Evolutionary conservation across 2,329 filamentous ascomycete species (phyloP).

Genomic region (Neurospora sp.): DNA sequence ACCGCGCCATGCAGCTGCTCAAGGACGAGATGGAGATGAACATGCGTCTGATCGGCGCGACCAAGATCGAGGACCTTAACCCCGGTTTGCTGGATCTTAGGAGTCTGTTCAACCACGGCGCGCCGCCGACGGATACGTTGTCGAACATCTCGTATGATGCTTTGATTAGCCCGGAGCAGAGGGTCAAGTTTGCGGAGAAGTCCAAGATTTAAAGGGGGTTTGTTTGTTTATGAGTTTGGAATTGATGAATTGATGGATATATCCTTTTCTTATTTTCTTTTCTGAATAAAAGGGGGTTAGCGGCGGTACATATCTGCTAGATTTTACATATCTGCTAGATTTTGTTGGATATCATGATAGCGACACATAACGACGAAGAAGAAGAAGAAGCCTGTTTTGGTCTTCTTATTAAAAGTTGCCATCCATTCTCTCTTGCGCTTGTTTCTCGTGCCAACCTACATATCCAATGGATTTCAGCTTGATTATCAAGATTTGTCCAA

Average conservation of each 20-base stretch:
- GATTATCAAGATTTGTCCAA: background rate
- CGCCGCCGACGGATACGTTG: slow-evolving; percentile 39
- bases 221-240: background rate
- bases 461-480: background rate
- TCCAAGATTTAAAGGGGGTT: slow-evolving; percentile 36
- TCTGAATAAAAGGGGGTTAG: background rate
- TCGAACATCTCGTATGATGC: slow-evolving; percentile 43
- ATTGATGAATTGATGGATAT: background rate
- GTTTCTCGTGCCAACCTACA: background rate
- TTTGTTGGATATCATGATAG: background rate
- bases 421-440: background rate
- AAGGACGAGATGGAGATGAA: slow-evolving; percentile 99
- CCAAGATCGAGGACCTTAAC: slow-evolving; percentile 65
- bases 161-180: slow-evolving; percentile 41
- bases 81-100: slow-evolving; percentile 71
- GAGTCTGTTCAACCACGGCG: slow-evolving; percentile 49
- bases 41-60: slow-evolving; percentile 85
- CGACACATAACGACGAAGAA: background rate
- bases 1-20: slow-evolving; percentile 82
- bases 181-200: slow-evolving; percentile 22
- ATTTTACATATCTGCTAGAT: background rate
- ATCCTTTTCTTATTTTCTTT: background rate
- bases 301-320: background rate
- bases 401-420: background rate
- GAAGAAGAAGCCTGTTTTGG: background rate